phyloP scores from a whole-genome alignment of 805 yeast species.

The Wickerhamomyces rabaulensis region DNA sequence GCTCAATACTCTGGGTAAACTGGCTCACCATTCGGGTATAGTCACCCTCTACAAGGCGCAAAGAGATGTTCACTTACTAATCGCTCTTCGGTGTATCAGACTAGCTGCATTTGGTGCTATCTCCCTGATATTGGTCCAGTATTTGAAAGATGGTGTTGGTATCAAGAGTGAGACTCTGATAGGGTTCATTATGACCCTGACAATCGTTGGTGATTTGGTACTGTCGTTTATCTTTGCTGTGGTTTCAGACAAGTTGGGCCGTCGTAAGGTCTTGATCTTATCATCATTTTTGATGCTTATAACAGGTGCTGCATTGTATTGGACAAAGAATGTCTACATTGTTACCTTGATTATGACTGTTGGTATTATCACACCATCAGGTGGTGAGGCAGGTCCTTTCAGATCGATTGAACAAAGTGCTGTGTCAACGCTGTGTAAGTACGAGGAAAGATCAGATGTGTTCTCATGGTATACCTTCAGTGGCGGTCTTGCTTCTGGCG shows the following conservation, averaged over 20 bases:
- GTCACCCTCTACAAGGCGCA: constrained; percentile 21
- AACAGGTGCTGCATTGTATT: constrained; percentile 38
- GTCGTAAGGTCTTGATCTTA: constrained; percentile 33
- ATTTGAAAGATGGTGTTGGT: constrained; percentile 36
- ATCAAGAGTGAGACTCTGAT: constrained; percentile 30
- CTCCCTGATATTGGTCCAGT: constrained; percentile 37
- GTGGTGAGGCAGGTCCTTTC: constrained; percentile 56
- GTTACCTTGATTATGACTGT: constrained; percentile 35
- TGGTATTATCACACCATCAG: constrained; percentile 55
- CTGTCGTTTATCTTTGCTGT: constrained; percentile 42
- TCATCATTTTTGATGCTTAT: constrained; percentile 37
- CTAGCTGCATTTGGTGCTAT: constrained; percentile 33
- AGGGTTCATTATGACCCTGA: constrained; percentile 45
- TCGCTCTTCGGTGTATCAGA: constrained; percentile 27
- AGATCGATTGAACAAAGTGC: constrained; percentile 51
- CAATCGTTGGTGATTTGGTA: constrained; percentile 46
- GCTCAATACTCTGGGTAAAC: background rate
- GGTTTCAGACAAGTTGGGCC: constrained; percentile 43
- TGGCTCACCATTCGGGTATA: constrained; percentile 16
- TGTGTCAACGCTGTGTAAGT: constrained; percentile 40
- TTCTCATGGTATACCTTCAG: constrained; percentile 53
- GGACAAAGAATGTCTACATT: constrained; percentile 26
- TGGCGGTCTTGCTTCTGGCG: constrained; percentile 42
- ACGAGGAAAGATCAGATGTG: constrained; percentile 43
- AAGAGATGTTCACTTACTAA: constrained; percentile 26